phyloP scores from a whole-genome alignment of 1,139 yeast species.

The Nematodospora anomalae region DNA sequence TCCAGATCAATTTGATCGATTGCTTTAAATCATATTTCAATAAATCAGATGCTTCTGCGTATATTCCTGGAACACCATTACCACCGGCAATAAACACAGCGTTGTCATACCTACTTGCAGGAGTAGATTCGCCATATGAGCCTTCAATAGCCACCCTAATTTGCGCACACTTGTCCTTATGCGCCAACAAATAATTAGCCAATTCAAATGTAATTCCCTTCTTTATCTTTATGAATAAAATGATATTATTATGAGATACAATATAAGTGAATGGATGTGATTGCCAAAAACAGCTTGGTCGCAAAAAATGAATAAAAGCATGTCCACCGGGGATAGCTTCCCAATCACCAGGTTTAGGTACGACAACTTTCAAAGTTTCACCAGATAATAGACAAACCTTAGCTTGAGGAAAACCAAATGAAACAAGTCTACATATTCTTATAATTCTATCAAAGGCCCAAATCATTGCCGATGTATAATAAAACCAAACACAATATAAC shows the following conservation, averaged over 20 bases:
- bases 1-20: constrained; percentile 49
- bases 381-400: constrained; percentile 44
- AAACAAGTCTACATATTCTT: constrained; percentile 32
- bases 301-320: constrained; percentile 49
- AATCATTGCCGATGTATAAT: constrained; percentile 39
- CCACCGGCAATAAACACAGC: constrained; percentile 45
- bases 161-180: constrained; percentile 27
- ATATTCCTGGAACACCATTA: constrained; percentile 46
- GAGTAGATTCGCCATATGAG: constrained; percentile 38
- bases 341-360: constrained; percentile 45
- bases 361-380: constrained; percentile 41
- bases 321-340: constrained; percentile 50
- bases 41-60: constrained; percentile 35
- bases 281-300: constrained; percentile 40
- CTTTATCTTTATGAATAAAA: constrained; percentile 36
- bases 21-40: constrained; percentile 17
- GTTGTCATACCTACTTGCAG: constrained; percentile 29
- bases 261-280: constrained; percentile 46
- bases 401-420: constrained; percentile 50
- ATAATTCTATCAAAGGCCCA: constrained; percentile 48
- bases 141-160: constrained; percentile 44
- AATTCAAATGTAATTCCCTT: constrained; percentile 38
- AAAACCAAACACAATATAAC: constrained; percentile 42
- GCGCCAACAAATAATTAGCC: constrained; percentile 28
- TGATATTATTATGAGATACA: constrained; percentile 24